A percentile compares a stretch with the other conserved stretches of the same genome.
Conservation (phyloP, 1,284 basidiomycete genomes). For the Moniliella sp. region DNA sequence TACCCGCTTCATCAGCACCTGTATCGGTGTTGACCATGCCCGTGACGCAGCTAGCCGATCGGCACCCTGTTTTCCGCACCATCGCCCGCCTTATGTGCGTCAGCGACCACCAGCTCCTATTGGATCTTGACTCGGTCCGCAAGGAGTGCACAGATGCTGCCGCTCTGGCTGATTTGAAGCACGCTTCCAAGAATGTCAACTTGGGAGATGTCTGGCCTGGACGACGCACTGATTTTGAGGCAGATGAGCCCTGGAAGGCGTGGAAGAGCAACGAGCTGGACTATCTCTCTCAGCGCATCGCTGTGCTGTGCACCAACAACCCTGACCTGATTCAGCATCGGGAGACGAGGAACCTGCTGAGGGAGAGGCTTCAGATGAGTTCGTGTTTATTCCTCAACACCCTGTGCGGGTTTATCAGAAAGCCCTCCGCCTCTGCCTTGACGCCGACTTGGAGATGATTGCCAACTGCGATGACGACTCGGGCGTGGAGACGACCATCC, state of each 20-base stretch:
- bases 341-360: constrained; percentile 2
- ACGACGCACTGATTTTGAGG: constrained; percentile 60
- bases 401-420: constrained; percentile 63
- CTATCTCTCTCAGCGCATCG: constrained; percentile 63
- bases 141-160: constrained; percentile 60
- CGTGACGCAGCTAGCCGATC: constrained; percentile 4
- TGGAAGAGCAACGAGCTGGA: constrained; percentile 69
- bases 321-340: constrained; percentile 44
- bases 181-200: constrained; percentile 72
- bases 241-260: constrained; percentile 54
- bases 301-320: constrained; percentile 64
- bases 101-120: constrained; percentile 46
- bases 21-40: constrained; percentile 6
- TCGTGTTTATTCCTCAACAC: constrained; percentile 74
- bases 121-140: constrained; percentile 51
- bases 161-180: constrained; percentile 39
- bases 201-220: constrained; percentile 64
- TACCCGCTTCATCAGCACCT: constrained; percentile 2
- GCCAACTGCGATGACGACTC: constrained; percentile 62
- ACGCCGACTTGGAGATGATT: constrained; percentile 71
- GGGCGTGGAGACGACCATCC: constrained; percentile 78
- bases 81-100: constrained; percentile 57
- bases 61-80: constrained; percentile 35
- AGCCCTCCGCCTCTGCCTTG: constrained; percentile 61
- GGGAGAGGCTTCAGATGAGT: constrained; percentile 5